Evolutionary conservation across 495 filamentous ascomycete species (phyloP), one percentile per base, ranked within the genome.

Genomic region (Peziza echinospora): DNA sequence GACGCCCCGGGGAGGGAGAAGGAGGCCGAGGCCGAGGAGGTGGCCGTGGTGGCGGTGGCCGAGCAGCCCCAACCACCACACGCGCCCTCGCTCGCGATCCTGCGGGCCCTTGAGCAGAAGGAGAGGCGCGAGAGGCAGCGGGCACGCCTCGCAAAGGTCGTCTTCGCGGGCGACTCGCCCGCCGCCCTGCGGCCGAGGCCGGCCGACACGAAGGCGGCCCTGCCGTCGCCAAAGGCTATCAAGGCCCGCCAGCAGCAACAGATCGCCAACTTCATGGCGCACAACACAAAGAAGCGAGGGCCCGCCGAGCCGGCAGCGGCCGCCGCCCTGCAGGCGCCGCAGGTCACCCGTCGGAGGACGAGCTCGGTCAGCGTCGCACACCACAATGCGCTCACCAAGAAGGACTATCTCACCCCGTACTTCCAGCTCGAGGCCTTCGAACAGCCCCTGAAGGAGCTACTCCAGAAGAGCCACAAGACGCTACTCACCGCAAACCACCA

Each of bases 401-500:
- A 37, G 19, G 30, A 37, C 19, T 37, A 37, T 6, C 30, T 37
- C 2, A 37, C 30, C 19, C 30, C 30, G 19, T 37, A 37, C 6
- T 37, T 37, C 30, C 30, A 37, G 19, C 30, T 43, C 11, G 41
- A 43, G 4, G 21, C n/a, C 21, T 21, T 23, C 22, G 41, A 43
- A 23, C 41, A 43, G 4, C 30, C 30, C 30, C 41, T 43, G 11
- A n/a, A 43, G 21, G 11, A 19, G n/a, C 41, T 43, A 21, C n/a
- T 43, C 41, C n/a, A 19, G 44, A 43, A 49, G 52, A n/a, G 45
- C 49, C n/a, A 49, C 47, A 60, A 60, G 39, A 56, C 57, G 5
- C 49, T 59, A 23, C 50, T 47, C 24, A 60, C 57, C 5, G 55
- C 39, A 22, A 47, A 56, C 28, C 53, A 59, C 45, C 53, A 56